These are phyloP conservation scores for Apodospora peruviana DNA, from an alignment of 495 filamentous ascomycete genomes.

Conservation along the genomic window DNA sequence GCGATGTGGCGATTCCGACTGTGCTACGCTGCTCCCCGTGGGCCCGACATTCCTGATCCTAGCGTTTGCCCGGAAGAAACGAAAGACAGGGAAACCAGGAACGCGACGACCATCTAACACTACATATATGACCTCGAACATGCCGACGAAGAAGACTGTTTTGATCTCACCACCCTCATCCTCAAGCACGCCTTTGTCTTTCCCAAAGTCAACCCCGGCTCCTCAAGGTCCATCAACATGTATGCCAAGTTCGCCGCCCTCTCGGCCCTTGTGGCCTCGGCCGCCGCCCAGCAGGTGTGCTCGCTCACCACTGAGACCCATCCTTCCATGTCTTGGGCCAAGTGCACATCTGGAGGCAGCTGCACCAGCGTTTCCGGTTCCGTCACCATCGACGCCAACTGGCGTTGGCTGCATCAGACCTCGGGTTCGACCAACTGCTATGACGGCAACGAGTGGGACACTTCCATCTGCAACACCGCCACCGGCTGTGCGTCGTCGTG, in stretches of 20 bases:
- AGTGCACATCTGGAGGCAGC: conserved; percentile 46
- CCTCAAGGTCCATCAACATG: conserved; percentile 17
- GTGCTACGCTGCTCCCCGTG: neutral
- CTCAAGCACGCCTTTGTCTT: conserved; percentile 18
- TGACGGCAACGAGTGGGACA: conserved; percentile 43
- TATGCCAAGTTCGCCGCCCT: conserved; percentile 28
- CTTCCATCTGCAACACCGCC: conserved; percentile 30
- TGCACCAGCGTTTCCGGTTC: conserved; percentile 38
- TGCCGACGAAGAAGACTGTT: neutral
- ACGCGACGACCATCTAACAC: too few relatives aligned
- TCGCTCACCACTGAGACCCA: conserved; percentile 51
- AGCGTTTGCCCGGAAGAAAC: neutral
- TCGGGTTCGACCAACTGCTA: conserved; percentile 43
- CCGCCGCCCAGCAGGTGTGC: conserved; percentile 52
- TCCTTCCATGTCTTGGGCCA: conserved; percentile 53
- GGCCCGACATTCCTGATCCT: conserved; percentile 14
- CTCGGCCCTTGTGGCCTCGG: conserved; percentile 39
- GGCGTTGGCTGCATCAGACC: conserved; percentile 44
- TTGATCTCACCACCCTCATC: conserved; percentile 16
- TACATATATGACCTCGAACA: neutral
- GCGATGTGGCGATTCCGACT: conserved; percentile 3
- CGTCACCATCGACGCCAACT: conserved; percentile 47
- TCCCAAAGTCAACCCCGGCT: conserved; percentile 1
- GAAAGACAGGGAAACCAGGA: neutral
- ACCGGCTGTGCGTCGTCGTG: conserved; percentile 38